phyloP scores from a whole-genome alignment of 2,329 filamentous ascomycete genomes.

The Claviceps sorghi region DNA sequence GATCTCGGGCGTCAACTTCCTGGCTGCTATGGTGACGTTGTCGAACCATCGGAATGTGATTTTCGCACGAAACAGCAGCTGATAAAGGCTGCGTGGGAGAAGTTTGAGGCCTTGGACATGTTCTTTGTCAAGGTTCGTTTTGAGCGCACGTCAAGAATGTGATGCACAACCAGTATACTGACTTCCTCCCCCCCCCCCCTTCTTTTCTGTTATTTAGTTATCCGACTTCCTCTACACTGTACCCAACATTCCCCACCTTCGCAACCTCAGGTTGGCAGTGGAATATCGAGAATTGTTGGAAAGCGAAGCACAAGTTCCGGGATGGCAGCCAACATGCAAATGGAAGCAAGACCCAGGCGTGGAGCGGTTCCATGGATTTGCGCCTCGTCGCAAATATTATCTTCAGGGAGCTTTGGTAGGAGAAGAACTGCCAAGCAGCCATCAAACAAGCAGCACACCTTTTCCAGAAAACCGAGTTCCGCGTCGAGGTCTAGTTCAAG shows the following conservation, averaged over 20 bases:
- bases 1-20: slow-evolving; percentile 39
- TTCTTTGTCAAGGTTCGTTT: slow-evolving; percentile 49
- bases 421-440: slow-evolving; percentile 33
- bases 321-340: slow-evolving; percentile 31
- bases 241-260: slow-evolving; percentile 43
- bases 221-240: slow-evolving; percentile 48
- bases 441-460: slow-evolving; percentile 36
- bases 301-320: slow-evolving; percentile 28
- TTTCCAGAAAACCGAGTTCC: slow-evolving; percentile 41
- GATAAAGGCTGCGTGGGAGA: slow-evolving; percentile 33
- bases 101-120: slow-evolving; percentile 44
- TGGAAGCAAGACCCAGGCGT: slow-evolving; percentile 46
- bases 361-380: slow-evolving; percentile 35
- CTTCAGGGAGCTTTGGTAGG: slow-evolving; percentile 38
- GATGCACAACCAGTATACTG: slow-evolving; percentile 2
- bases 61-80: slow-evolving; percentile 31
- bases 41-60: slow-evolving; percentile 29
- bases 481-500: slow-evolving; percentile 37
- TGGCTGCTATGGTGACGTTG: slow-evolving; percentile 32
- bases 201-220: slow-evolving; percentile 23
- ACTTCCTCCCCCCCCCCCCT: too few relatives aligned
- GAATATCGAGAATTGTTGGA: slow-evolving; percentile 46
- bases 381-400: slow-evolving; percentile 44
- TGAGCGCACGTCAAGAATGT: neutral
- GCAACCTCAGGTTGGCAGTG: slow-evolving; percentile 38